Evolutionary conservation across 2,329 filamentous ascomycete genomes (phyloP).

Genomic region (Paecilomyces sp.): DNA sequence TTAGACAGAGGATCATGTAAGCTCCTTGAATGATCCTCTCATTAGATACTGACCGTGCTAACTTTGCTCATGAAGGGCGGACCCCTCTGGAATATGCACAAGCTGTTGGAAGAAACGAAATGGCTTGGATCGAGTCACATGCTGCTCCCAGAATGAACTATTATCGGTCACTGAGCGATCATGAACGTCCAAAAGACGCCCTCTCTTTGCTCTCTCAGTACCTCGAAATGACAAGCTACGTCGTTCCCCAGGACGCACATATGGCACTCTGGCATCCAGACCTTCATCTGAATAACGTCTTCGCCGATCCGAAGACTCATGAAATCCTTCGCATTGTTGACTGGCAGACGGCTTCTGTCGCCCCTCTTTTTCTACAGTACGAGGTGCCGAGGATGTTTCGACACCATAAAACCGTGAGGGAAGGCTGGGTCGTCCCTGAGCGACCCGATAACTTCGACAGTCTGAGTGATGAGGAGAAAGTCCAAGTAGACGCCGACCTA

Average conservation of each 20-base stretch:
- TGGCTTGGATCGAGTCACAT: background rate
- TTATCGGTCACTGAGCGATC: background rate
- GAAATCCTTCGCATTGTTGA: conserved; percentile 17
- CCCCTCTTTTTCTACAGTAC: conserved; percentile 29
- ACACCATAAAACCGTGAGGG: conserved; percentile 18
- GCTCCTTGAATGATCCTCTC: background rate
- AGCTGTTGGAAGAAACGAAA: background rate
- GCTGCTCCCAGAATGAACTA: background rate
- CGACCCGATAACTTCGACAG: conserved; percentile 20
- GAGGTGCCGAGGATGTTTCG: conserved; percentile 21
- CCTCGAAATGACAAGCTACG: background rate
- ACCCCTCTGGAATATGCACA: background rate
- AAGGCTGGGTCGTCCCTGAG: conserved; percentile 23
- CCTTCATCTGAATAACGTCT: conserved; percentile 28
- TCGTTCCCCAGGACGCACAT: background rate
- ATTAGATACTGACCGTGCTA: background rate
- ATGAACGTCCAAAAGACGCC: background rate
- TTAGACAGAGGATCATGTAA: background rate
- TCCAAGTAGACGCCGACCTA: conserved; percentile 17
- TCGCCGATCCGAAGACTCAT: conserved; percentile 13
- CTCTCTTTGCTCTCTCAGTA: background rate
- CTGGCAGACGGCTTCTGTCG: conserved; percentile 19
- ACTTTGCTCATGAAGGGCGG: background rate
- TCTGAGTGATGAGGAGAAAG: conserved; percentile 17
- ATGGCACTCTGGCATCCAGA: conserved; percentile 30